Percentiles rank a stretch among this genome's conserved stretches.
phyloP scores from a whole-genome alignment of 1,139 yeast species.

The Diutina sp. region DNA sequence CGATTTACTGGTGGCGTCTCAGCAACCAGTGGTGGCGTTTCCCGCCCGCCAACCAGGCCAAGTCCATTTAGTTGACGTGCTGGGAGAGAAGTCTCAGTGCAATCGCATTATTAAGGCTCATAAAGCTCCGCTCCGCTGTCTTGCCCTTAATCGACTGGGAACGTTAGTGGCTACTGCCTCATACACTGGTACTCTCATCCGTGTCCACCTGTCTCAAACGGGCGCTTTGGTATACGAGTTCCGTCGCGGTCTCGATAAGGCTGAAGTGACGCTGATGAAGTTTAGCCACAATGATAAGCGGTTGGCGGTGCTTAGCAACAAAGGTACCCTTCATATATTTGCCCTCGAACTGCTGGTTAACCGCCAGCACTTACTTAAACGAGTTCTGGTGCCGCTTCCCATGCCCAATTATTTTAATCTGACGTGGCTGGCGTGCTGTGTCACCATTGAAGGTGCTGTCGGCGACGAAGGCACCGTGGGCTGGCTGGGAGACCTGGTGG shows the following conservation, averaged over 20 bases:
- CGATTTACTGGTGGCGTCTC: constrained; percentile 33
- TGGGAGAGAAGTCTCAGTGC: constrained; percentile 47
- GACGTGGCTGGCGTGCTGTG: constrained; percentile 80
- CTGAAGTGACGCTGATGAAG: constrained; percentile 68
- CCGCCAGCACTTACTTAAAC: constrained; percentile 56
- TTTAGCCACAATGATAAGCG: constrained; percentile 67
- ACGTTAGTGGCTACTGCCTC: constrained; percentile 80
- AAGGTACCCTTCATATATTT: constrained; percentile 78
- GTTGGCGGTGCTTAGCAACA: constrained; percentile 79
- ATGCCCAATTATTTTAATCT: constrained; percentile 69
- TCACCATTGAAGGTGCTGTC: constrained; percentile 27
- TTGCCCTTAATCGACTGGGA: constrained; percentile 63
- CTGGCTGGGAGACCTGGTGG: constrained; percentile 59
- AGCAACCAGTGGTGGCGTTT: constrained; percentile 49
- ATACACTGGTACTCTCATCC: constrained; percentile 72
- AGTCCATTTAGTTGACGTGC: constrained; percentile 62
- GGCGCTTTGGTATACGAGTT: constrained; percentile 73
- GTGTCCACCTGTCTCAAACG: constrained; percentile 64
- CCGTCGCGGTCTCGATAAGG: constrained; percentile 79
- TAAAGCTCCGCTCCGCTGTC: constrained; percentile 51
- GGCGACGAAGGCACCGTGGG: constrained; percentile 60
- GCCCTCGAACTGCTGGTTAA: constrained; percentile 32
- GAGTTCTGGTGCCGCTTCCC: constrained; percentile 47
- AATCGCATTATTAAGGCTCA: constrained; percentile 78
- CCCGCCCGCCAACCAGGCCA: constrained; percentile 66